Base-by-base conservation (phyloP, 2,329 filamentous ascomycete species). In the Monosporascus ibericus region DNA sequence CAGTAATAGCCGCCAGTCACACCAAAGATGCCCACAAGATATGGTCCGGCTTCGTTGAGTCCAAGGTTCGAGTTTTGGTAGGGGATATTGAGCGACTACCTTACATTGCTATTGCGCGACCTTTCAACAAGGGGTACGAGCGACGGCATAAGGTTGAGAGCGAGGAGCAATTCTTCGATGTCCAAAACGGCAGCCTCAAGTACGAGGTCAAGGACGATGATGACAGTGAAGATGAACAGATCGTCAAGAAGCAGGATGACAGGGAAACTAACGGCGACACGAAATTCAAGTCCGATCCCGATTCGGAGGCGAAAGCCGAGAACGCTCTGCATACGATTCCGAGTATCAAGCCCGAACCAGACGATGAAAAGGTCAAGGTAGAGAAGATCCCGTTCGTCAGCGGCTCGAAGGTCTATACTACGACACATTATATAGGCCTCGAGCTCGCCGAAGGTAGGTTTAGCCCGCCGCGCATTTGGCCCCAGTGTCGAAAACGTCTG, bases 41-140 rank as follows among this genome's bases (percentile, higher is more conserved):
- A 2, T 97, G 92, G 90, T 90, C 89, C 18, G 94, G 94, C 39
- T 84, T 92, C 49, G 90, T 99, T 4, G 90, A 97, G 70, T 96
- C 94, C 17, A 96, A 95, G 70, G 84, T 97, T 42, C 85, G 94
- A 60, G 79, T 92, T 60, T 79, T 99, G 17, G 90, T 96, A 17
- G 83, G 86, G 58, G 87, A 86, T 46, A 79, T 97, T 40, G 94
- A 97, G 65, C 80, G 85, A 52, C 90, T 94, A 60, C 76, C 81
- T 44, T 87, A 86, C 17, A 90, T 97, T 59, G 84, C 85, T 37
- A 75, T 96, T 24, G 92, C 94, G 1, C 90, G 94, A 61, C 88
- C 92, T 0, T 99, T 92, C 76, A 92, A 90, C 63, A 96, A 97
- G 68, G 90, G 89, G 3, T 95, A 95, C 66, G 88, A 95, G 61